Evolutionary conservation across 306 rosid genomes (phyloP), one percentile per base, ranked within the genome.

Genomic region (Pachyrhizus erosus): DNA sequence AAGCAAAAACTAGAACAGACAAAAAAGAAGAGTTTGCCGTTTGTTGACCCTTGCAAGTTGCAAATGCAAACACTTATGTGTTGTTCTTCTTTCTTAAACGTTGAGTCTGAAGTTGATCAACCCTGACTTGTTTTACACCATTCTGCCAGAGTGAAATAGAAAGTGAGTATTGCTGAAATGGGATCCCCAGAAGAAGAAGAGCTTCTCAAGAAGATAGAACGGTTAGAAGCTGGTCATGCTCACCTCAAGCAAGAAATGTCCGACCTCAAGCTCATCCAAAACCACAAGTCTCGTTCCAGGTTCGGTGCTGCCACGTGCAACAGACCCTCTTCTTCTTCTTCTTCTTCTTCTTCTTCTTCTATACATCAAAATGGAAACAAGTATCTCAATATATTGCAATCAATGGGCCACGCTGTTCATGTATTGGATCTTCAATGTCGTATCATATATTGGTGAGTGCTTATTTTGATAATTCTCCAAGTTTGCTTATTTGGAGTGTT

Each of bases 371-470:
- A 80, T 82, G 91, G 31, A 20, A 89, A 74, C 82, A 95, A 92
- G 84, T 94, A 88, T 86, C 89, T 90, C 79, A 96, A 94, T 81
- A 96, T 94, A 33, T 90, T 96, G 92, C 97, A 96, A 87, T 96
- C 98, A 31, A 90, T 96, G 91, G 99, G 99, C 15, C 99, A 94
- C 72, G 78, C 99, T 78, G 91, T 96, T 79, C 91, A 96, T 85
- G 88, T 96, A 21, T 89, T 92, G 84, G 99, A 96, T 90, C 92
- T 87, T 65, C 77, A 79, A 69, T 87, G 90, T 51, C 93, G 87
- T 29, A 77, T 96, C 31, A 90, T 92, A 33, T 92, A 86, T 87
- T 96, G 99, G 99, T 96, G 68, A 76, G 85, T 79, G 1, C 8
- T 10, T 18, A 18, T 70, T 10, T 77, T 31, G n/a, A 1, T 54